Evolutionary conservation across 345 rosid genomes (phyloP), one percentile per base, ranked within the genome.

Genomic region (Cardamine chenopodiifolia): DNA sequence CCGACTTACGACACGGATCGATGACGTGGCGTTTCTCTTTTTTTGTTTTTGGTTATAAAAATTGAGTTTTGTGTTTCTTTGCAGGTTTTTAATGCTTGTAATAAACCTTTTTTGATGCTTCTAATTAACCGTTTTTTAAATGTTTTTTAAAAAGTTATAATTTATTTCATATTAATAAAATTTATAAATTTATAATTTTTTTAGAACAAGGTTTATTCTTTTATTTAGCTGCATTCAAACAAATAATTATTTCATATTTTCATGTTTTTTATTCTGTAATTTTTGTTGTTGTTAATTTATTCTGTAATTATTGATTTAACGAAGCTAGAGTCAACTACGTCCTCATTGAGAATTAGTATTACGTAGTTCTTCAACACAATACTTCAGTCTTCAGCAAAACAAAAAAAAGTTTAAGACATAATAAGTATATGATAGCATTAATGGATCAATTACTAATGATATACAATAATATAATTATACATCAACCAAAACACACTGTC

Each of bases 41-140:
- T 45, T 15, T 42, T 15, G 15, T 15, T 44, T 45, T 45, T 2
- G 11, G 0, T 17, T 62, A 45, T 62, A 17, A 70, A 62, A 62
- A 0, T 76, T 54, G 17, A 53, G 70, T 70, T 77, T 76, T 76
- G 80, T 77, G 80, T 70, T 77, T 77, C 80, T 70, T 77, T 77
- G 28, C 6, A 42, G 22, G 29, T 26, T 70, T 57, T 66, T 65
- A 45, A 45, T 7, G 4, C 20, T 72, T 3, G 52, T 9, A 18
- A 14, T 28, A 5, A 15, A 15, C 49, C 7, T 5, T 44, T 44
- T 42, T 5, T 44, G 0, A 15, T 15, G 4, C 20, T 72, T 3
- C 52, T 6, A 8, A 14, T 28, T 7, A 17, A n/a, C 3, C 9
- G 1, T n/a, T 45, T 44, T 7, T 6, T 44, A 2, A 40, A 5